Conservation (phyloP, 495 filamentous ascomycete genomes). For the Lophium mytilinum region DNA sequence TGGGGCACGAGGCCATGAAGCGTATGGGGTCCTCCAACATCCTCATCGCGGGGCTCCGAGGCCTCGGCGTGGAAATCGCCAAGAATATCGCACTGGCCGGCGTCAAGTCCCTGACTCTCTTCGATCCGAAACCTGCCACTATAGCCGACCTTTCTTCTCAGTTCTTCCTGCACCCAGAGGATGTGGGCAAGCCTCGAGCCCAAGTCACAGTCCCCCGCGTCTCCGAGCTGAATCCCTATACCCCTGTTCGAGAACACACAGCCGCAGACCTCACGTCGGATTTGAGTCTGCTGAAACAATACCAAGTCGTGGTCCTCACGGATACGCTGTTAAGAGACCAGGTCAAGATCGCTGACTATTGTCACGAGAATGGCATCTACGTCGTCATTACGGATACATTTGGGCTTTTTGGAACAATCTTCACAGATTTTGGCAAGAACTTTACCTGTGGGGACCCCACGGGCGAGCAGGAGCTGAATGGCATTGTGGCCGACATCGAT, state of each 20-base stretch:
- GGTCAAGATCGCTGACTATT: conserved; percentile 76
- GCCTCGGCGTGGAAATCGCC: conserved; percentile 94
- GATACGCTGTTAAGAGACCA: conserved; percentile 73
- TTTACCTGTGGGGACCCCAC: conserved; percentile 85
- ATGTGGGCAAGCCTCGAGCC: conserved; percentile 89
- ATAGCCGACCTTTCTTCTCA: conserved; percentile 88
- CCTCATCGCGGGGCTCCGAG: conserved; percentile 83
- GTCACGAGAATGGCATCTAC: conserved; percentile 85
- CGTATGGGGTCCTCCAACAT: conserved; percentile 96
- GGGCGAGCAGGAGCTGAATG: conserved; percentile 77
- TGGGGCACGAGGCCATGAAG: conserved; percentile 99
- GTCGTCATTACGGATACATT: conserved; percentile 80
- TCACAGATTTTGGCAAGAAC: conserved; percentile 94
- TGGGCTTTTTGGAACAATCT: conserved; percentile 90
- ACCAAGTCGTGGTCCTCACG: conserved; percentile 87
- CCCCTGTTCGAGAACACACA: conserved; percentile 71
- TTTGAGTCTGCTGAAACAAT: conserved; percentile 70
- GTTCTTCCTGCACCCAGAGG: conserved; percentile 84
- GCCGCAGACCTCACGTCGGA: conserved; percentile 57
- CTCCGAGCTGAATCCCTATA: conserved; percentile 92
- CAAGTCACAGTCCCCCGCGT: conserved; percentile 79
- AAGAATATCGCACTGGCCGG: conserved; percentile 98
- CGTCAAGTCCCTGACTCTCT: conserved; percentile 80
- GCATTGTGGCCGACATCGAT: conserved; percentile 85
- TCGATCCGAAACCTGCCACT: conserved; percentile 70